These are phyloP conservation scores for Nothophoma quercina DNA, from an alignment of 2,329 filamentous ascomycete species.

Conservation along the genomic window DNA sequence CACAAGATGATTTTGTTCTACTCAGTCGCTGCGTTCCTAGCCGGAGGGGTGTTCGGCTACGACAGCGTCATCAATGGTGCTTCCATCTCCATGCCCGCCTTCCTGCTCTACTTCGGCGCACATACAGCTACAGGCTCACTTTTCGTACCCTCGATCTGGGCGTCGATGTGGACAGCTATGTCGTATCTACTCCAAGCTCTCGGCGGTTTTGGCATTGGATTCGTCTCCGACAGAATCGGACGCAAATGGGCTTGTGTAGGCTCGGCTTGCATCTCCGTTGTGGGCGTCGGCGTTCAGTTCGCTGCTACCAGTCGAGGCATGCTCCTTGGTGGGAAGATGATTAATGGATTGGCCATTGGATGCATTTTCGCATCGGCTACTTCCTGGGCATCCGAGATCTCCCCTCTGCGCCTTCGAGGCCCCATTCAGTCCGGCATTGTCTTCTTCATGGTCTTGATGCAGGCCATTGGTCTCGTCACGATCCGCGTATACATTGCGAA, in stretches of 20 bases:
- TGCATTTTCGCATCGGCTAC: conserved; percentile 15
- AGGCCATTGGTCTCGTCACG: conserved; percentile 11
- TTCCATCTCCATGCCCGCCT: conserved; percentile 16
- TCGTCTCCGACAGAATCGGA: conserved; percentile 15
- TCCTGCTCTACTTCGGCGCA: conserved; percentile 14
- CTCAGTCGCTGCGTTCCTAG: conserved; percentile 12
- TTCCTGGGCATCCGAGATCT: conserved; percentile 16
- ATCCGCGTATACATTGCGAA: conserved; percentile 12
- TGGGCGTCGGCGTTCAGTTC: conserved; percentile 11
- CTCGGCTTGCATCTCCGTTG: conserved; percentile 5
- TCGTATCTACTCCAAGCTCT: conserved; percentile 17
- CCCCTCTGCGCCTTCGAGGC: conserved; percentile 14
- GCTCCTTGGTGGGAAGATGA: conserved; percentile 13
- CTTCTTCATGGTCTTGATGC: conserved; percentile 14
- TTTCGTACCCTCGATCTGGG: conserved; percentile 16
- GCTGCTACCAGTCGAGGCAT: conserved; percentile 9
- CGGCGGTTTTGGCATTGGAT: conserved; percentile 13
- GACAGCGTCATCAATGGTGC: conserved; percentile 20
- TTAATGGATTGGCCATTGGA: conserved; percentile 14
- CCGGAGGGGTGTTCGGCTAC: conserved; percentile 17
- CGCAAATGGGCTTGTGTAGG: conserved; percentile 13
- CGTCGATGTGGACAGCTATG: conserved; percentile 18
- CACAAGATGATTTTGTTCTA: conserved; percentile 12
- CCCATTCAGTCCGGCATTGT: conserved; percentile 14
- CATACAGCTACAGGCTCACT: conserved; percentile 4